phyloP scores from a whole-genome alignment of 2,329 filamentous ascomycete genomes.

The Colletotrichum sp. region DNA sequence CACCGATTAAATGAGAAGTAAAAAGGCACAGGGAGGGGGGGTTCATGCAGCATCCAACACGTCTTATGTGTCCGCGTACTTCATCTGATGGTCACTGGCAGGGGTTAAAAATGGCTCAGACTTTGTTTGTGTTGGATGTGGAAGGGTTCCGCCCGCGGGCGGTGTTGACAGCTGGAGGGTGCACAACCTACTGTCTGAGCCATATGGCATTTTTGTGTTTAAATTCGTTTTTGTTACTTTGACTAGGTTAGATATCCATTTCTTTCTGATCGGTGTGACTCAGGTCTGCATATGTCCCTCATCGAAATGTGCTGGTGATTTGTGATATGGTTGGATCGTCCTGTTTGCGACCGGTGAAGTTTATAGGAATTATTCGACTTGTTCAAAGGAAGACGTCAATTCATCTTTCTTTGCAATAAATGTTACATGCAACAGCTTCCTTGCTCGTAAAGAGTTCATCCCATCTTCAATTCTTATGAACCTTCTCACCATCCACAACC shows the following conservation, averaged over 20 bases:
- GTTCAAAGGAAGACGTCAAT: background rate
- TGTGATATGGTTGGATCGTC: fast-evolving
- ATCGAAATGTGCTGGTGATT: background rate
- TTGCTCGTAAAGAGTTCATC: background rate
- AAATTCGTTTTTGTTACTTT: background rate
- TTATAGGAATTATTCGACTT: background rate
- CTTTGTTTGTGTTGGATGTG: background rate
- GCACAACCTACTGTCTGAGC: background rate
- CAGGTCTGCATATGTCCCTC: background rate
- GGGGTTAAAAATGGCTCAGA: background rate
- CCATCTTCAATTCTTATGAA: background rate
- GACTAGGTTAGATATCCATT: background rate
- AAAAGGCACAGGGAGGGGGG: background rate
- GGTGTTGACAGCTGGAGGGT: background rate
- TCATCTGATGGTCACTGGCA: background rate
- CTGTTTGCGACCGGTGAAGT: fast-evolving
- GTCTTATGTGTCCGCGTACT: background rate
- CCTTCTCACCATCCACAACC: background rate
- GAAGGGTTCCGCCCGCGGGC: background rate
- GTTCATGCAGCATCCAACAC: background rate
- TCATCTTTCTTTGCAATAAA: background rate
- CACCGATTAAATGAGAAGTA: background rate
- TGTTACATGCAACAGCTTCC: background rate
- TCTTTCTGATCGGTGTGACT: background rate
- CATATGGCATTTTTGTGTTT: background rate